A percentile compares a stretch with the other conserved stretches of the same genome.
These are phyloP conservation scores for Rhytidhysteron rufulum DNA, from an alignment of 2,329 filamentous ascomycete species.

Conservation along the genomic window DNA sequence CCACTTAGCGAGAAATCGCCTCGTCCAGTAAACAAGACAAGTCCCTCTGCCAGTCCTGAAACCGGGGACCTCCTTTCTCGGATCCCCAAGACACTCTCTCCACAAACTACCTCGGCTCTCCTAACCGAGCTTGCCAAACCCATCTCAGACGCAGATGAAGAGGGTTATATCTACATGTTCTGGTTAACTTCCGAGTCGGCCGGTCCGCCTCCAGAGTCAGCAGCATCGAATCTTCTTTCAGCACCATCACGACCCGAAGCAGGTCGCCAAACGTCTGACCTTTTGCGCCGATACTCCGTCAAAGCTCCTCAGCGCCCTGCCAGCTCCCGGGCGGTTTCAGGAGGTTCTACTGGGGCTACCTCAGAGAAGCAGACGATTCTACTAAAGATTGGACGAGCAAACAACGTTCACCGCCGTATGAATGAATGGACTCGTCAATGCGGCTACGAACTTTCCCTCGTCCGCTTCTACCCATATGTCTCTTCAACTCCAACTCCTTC, in stretches of 20 bases:
- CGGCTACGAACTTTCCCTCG: slow-evolving; percentile 79
- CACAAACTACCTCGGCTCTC: slow-evolving; percentile 65
- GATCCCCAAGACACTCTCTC: slow-evolving; percentile 65
- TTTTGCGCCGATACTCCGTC: slow-evolving; percentile 30
- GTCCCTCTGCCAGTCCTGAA: slow-evolving; percentile 13
- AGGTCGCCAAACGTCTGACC: slow-evolving; percentile 27
- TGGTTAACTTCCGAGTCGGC: slow-evolving; percentile 73
- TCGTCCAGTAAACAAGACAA: slow-evolving; percentile 19
- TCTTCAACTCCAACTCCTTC: slow-evolving; percentile 24
- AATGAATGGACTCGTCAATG: slow-evolving; percentile 94
- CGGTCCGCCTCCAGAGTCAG: slow-evolving; percentile 50
- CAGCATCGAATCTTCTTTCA: slow-evolving; percentile 44
- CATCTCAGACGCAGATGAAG: slow-evolving; percentile 68
- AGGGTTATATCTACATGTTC: slow-evolving; percentile 97
- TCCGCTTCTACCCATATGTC: slow-evolving; percentile 88
- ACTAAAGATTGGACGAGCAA: slow-evolving; percentile 62
- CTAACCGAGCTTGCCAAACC: slow-evolving; percentile 74
- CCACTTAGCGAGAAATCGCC: slow-evolving; percentile 22
- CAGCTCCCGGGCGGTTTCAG: slow-evolving; percentile 15
- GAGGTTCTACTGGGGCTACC: background rate
- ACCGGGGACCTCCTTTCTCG: slow-evolving; percentile 55
- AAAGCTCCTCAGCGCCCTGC: slow-evolving; percentile 10
- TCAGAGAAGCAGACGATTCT: slow-evolving; percentile 56
- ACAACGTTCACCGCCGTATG: slow-evolving; percentile 85
- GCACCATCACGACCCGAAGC: slow-evolving; percentile 44